These are phyloP conservation scores for Puccinia novopanici DNA, from an alignment of 1,284 basidiomycete species.

Conservation along the genomic window DNA sequence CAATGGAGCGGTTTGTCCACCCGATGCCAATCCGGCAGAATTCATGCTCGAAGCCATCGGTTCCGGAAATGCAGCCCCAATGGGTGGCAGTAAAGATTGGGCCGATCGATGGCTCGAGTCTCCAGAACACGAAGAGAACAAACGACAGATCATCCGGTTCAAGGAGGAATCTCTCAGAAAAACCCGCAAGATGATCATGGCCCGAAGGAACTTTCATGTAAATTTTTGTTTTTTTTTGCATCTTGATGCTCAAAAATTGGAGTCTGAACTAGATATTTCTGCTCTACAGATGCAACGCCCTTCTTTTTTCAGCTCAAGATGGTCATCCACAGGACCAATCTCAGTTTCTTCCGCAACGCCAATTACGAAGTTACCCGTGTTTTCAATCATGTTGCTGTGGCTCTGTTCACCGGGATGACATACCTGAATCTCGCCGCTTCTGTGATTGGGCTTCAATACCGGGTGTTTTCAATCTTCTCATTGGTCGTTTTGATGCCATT, in stretches of 20 bases:
- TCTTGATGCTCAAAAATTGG: neutral
- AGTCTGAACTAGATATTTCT: slow-evolving; percentile 30
- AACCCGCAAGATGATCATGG: slow-evolving; percentile 57
- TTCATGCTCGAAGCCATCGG: slow-evolving; percentile 60
- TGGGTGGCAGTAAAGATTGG: slow-evolving; percentile 59
- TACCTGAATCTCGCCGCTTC: slow-evolving; percentile 67
- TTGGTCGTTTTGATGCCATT: slow-evolving; percentile 56
- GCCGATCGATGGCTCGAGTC: slow-evolving; percentile 60
- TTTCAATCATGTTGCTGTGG: slow-evolving; percentile 62
- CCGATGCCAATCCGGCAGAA: slow-evolving; percentile 64
- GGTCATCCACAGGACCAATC: slow-evolving; percentile 73
- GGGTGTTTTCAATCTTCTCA: slow-evolving; percentile 70
- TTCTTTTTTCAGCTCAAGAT: slow-evolving; percentile 76
- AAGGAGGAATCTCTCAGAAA: slow-evolving; percentile 61
- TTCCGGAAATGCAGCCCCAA: slow-evolving; percentile 57
- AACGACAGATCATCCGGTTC: slow-evolving; percentile 61
- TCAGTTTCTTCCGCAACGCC: slow-evolving; percentile 77
- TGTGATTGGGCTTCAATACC: slow-evolving; percentile 75
- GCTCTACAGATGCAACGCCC: slow-evolving; percentile 65
- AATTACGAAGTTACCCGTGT: slow-evolving; percentile 79
- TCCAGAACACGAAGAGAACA: slow-evolving; percentile 58
- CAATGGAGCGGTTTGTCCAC: slow-evolving; percentile 64
- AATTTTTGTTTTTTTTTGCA: neutral
- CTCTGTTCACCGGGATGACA: slow-evolving; percentile 64
- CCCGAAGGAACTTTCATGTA: neutral